A percentile compares a stretch with the other conserved stretches of the same genome.
phyloP scores from a whole-genome alignment of 1,284 basidiomycete genomes.

The Meripilus lineatus region DNA sequence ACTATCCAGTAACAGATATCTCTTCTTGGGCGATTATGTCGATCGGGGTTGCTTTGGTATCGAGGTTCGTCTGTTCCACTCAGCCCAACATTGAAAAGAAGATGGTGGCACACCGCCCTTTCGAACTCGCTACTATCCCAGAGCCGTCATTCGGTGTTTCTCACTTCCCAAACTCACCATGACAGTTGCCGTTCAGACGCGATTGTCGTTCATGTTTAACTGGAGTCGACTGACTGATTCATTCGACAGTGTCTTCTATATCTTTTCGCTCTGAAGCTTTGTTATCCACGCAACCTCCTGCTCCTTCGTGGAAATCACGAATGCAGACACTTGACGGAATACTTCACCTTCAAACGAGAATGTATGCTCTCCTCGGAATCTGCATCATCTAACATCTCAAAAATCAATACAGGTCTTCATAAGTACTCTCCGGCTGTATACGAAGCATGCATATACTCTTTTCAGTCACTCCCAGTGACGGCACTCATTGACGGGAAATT shows the following conservation, averaged over 20 bases:
- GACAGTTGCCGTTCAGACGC: neutral
- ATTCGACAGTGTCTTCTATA: constrained; percentile 20
- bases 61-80: no score
- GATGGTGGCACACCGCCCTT: neutral
- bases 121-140: neutral
- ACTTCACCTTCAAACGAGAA: constrained; percentile 30
- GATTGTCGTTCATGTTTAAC: neutral
- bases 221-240: neutral
- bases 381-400: neutral
- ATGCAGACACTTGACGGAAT: constrained; percentile 28
- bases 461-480: constrained; percentile 87
- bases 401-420: constrained; percentile 64
- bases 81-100: neutral
- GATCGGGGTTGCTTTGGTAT: constrained; percentile 96
- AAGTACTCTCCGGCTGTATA: constrained; percentile 89
- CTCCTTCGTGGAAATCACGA: constrained; percentile 30
- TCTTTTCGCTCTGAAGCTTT: constrained; percentile 27
- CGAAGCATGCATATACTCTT: constrained; percentile 88
- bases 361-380: constrained; percentile 13
- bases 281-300: constrained; percentile 22
- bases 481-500: constrained; percentile 96
- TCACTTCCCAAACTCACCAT: no score
- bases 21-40: constrained; percentile 98
- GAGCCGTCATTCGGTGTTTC: neutral
- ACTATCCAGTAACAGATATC: constrained; percentile 83